These are phyloP conservation scores for Passalora sequoiae DNA, from an alignment of 2,329 filamentous ascomycete genomes.

Conservation along the genomic window DNA sequence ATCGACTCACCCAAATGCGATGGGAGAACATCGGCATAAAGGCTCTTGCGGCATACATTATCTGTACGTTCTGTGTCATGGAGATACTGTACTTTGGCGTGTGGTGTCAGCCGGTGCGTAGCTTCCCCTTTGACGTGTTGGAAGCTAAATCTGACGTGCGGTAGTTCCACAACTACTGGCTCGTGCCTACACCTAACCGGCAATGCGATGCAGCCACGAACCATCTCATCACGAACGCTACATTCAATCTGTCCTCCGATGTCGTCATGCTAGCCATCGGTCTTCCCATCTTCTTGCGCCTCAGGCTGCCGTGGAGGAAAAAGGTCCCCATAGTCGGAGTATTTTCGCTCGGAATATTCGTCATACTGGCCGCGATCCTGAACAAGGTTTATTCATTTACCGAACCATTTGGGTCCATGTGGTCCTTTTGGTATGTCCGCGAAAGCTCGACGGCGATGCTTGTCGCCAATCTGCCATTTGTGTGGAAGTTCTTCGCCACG, in stretches of 20 bases:
- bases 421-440: slow-evolving; percentile 57
- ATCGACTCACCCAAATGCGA: slow-evolving; percentile 34
- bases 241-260: slow-evolving; percentile 45
- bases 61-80: slow-evolving; percentile 35
- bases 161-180: slow-evolving; percentile 6
- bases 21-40: slow-evolving; percentile 36
- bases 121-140: neutral
- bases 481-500: slow-evolving; percentile 52
- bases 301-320: slow-evolving; percentile 40
- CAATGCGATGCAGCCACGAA: slow-evolving; percentile 41
- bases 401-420: slow-evolving; percentile 51
- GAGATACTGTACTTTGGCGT: slow-evolving; percentile 38
- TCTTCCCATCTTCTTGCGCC: slow-evolving; percentile 43
- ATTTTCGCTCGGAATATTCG: slow-evolving; percentile 53
- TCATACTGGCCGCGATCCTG: slow-evolving; percentile 54
- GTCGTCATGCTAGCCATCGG: slow-evolving; percentile 41
- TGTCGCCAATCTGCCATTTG: slow-evolving; percentile 57
- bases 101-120: slow-evolving; percentile 37
- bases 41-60: slow-evolving; percentile 33
- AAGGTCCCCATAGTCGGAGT: slow-evolving; percentile 53
- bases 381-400: slow-evolving; percentile 60
- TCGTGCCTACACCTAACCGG: slow-evolving; percentile 25
- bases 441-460: slow-evolving; percentile 57
- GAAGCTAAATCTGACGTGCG: too few species aligned
- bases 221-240: slow-evolving; percentile 37